Evolutionary conservation across 169 alveolate species (phyloP), one percentile per base, ranked within the genome.

Genomic region (Cryptosporidium parvum): DNA sequence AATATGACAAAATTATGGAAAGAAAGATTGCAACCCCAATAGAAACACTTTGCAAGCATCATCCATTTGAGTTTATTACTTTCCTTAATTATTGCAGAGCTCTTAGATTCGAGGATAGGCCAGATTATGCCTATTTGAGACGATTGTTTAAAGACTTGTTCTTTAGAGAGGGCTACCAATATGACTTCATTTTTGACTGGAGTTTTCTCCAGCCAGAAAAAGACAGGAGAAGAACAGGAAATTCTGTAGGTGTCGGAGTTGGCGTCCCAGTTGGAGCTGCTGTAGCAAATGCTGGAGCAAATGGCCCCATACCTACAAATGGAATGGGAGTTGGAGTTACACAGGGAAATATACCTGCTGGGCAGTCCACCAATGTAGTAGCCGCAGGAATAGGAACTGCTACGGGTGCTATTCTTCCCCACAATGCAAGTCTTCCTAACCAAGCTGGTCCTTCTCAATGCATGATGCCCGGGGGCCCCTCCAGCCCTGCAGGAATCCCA

Each of bases 1-100:
- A 98, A 93, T 98, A 98, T 91, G 99, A 98, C 91, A 98, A 97
- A 93, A 98, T 98, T 94, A 97, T 98, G 99, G 99, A 98, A 94
- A 97, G 97, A 91, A 98, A 98, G 91, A 96, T 98, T 92, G 96
- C 98, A 75, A 97, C 99, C 29, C 98, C 99, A 21, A 97, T 97
- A 29, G 99, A 98, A 89, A 93, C 96, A 23, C 94, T 98, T 52
- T 97, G 99, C 94, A 97, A 97, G 93, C 97, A 97, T 84, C 71
- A 59, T 69, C 94, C 95, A 53, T 94, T 94, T 80, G 99, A 97
- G 92, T 96, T 96, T 91, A 94, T 93, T 53, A 96, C 97, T 26
- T 97, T 96, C 86, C 91, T 97, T 85, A 96, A 97, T 93, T 97
- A 97, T 91, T 97, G 99, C 71, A 96, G 98, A 51, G 95, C 98